phyloP scores from a whole-genome alignment of 306 rosid species.

The Pyrus betulifolia region DNA sequence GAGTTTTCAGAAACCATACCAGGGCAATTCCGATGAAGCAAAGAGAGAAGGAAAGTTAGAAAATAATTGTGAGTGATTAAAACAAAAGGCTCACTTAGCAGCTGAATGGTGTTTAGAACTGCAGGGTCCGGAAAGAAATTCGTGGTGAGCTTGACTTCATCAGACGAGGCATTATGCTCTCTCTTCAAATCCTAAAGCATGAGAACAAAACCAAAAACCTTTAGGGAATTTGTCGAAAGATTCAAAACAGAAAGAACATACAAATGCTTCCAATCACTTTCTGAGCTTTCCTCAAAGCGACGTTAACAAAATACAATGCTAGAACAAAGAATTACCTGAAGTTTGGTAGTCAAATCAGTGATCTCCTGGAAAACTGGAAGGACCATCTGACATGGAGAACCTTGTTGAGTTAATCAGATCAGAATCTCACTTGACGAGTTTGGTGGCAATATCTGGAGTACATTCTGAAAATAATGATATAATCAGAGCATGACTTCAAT shows the following conservation, averaged over 20 bases:
- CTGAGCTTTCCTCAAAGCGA: not conserved
- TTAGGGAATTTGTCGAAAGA: not conserved
- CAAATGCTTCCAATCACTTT: not conserved
- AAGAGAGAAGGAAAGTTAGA: not conserved
- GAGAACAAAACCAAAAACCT: not conserved
- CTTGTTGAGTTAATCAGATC: slow-evolving; percentile 33
- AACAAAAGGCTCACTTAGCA: slow-evolving; percentile 44
- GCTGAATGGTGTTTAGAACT: slow-evolving; percentile 46
- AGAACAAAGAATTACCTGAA: slow-evolving; percentile 45
- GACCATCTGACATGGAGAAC: slow-evolving; percentile 45
- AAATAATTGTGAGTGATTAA: slow-evolving; percentile 2
- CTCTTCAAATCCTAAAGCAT: too few relatives aligned
- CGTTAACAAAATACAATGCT: not conserved
- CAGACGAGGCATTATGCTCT: slow-evolving; percentile 40
- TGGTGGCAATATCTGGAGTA: slow-evolving; percentile 25
- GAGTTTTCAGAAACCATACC: too few relatives aligned
- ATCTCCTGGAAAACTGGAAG: slow-evolving; percentile 77
- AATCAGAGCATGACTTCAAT: too few relatives aligned
- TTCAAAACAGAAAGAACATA: not conserved
- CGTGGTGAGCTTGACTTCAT: slow-evolving; percentile 41
- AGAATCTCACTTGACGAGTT: slow-evolving; percentile 19
- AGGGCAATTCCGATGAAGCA: not conserved
- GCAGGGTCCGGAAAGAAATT: slow-evolving; percentile 51
- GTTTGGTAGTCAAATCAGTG: slow-evolving; percentile 41
- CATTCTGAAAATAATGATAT: not conserved